Base-by-base conservation (phyloP, 176 grass and related monocot species). In the Saccharum spontaneum region DNA sequence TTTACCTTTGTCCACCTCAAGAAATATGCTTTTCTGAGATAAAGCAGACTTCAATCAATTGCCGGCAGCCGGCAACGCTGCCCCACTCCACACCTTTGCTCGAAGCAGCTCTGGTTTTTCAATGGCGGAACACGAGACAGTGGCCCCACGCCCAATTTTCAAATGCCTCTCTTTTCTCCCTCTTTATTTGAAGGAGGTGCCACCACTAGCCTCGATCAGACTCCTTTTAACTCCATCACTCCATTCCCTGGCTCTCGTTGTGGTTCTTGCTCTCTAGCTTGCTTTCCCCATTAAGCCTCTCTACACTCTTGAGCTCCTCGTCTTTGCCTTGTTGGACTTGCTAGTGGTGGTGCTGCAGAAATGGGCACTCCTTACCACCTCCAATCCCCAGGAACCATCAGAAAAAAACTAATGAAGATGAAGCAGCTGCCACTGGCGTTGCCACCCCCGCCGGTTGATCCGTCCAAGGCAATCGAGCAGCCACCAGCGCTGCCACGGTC, bases 161-260 rank as follows among this genome's bases (percentile, higher is more conserved):
- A 83, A 94, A 92, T 89, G 89, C 89, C 75, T 79, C 64, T 80
- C 71, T 45, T 80, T 87, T 73, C 76, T 22, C 6, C 55, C 22
- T 69, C 90, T 89, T 84, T 82, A 80, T 52, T 82, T 90, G 65
- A 67, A 57, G 71, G 45, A 57, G 71, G 45, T 26, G 16, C 71
- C 55, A 76, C 83, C 85, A 55, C 72, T 76, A 82, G 74, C 0
- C 82, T 84, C 84, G 75, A 75, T 13, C 68, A 87, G 71, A 82
- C 76, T 82, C 85, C 85, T 89, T 82, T 83, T 60, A 84, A 66
- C 84, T 49, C 87, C 83, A 79, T 92, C 81, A 91, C 90, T 92
- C 85, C 79, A 82, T 87, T 84, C 72, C 77, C 37, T 89, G 69
- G 68, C 75, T 85, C 65, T 82, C 75, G 83, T 82, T 89, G 83